Percentiles rank a stretch among this genome's conserved stretches.
These are phyloP conservation scores for Fusarium sp. DNA, from an alignment of 2,329 filamentous ascomycete species.

Conservation along the genomic window DNA sequence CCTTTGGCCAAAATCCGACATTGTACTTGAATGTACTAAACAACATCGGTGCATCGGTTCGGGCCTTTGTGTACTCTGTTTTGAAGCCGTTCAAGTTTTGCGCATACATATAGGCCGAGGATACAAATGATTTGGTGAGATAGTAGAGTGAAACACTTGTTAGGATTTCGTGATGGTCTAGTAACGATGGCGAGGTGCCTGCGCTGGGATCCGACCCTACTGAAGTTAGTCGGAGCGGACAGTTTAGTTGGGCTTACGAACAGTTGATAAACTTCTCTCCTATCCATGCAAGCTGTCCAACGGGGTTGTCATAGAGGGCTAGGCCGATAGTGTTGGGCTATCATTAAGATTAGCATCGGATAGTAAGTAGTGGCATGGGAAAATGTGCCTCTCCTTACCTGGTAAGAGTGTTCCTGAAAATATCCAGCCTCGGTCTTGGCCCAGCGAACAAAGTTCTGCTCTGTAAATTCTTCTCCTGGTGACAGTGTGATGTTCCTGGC, in stretches of 20 bases:
- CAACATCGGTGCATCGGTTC: neutral
- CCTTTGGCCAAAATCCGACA: neutral
- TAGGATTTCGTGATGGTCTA: neutral
- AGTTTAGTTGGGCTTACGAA: neutral
- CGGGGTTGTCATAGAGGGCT: neutral
- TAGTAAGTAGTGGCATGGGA: too few relatives aligned
- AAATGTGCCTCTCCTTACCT: neutral
- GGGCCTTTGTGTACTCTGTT: neutral
- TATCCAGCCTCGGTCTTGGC: neutral
- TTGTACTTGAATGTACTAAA: neutral
- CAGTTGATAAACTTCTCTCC: neutral
- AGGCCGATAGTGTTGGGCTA: neutral
- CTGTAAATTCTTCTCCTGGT: neutral
- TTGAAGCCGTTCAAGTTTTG: neutral
- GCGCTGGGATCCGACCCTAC: neutral
- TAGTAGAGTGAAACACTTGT: neutral
- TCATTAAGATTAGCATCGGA: neutral
- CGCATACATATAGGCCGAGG: neutral
- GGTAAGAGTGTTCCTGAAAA: neutral
- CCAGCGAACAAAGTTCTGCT: neutral
- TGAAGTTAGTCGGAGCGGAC: neutral
- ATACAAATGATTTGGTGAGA: neutral
- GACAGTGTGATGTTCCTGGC: neutral
- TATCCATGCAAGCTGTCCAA: neutral
- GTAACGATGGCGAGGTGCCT: neutral